These are phyloP conservation scores for Bruguiera hainesii DNA, from an alignment of 441 rosid species.

Conservation along the genomic window DNA sequence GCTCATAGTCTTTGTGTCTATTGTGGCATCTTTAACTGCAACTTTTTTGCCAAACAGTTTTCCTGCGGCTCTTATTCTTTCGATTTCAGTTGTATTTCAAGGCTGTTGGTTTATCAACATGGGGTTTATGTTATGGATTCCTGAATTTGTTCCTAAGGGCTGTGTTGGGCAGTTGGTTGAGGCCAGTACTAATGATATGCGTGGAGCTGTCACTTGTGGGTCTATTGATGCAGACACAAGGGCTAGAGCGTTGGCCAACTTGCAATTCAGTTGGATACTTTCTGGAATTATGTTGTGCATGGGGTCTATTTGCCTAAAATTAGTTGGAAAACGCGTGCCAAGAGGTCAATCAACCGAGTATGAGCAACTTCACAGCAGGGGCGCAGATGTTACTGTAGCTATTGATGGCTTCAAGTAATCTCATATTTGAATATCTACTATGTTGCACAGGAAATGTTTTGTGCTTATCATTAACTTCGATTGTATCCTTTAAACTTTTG, in stretches of 20 bases:
- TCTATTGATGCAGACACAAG: conserved; percentile 53
- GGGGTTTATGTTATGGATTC: conserved; percentile 80
- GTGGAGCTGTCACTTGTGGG: conserved; percentile 54
- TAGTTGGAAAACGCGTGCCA: conserved; percentile 35
- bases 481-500: too few species aligned
- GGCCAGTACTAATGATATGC: conserved; percentile 24
- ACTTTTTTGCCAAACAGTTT: conserved; percentile 48
- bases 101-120: conserved; percentile 85
- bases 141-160: conserved; percentile 58
- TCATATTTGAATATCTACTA: conserved; percentile 18
- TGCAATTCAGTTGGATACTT: conserved; percentile 92
- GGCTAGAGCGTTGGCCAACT: conserved; percentile 72
- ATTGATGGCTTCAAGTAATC: conserved; percentile 29
- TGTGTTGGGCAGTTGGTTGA: conserved; percentile 40
- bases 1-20: conserved; percentile 60
- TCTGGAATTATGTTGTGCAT: conserved; percentile 52
- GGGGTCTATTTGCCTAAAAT: conserved; percentile 50
- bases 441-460: background rate
- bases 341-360: conserved; percentile 43
- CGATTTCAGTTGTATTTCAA: conserved; percentile 63
- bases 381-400: conserved; percentile 38
- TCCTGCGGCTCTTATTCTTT: conserved; percentile 51
- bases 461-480: too few species aligned
- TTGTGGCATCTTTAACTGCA: conserved; percentile 51
- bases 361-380: conserved; percentile 51